These are phyloP conservation scores for Flaveria sonorensis DNA, from an alignment of 129 eudicot genomes.

Conservation along the genomic window DNA sequence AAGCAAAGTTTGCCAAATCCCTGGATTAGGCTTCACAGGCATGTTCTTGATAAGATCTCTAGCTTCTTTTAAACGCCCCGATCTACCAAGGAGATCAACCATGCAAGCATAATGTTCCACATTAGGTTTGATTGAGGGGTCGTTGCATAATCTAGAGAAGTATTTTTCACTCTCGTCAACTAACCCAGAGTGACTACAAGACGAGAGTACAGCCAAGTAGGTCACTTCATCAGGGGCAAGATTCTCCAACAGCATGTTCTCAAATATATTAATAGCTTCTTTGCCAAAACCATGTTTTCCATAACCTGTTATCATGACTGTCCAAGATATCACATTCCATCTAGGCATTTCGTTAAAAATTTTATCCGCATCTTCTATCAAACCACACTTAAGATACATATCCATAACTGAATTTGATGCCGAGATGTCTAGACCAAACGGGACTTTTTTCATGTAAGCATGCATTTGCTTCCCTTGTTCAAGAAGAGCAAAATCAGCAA, in stretches of 20 bases:
- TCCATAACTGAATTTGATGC: conserved; percentile 65
- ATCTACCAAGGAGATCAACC: conserved; percentile 89
- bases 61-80: conserved; percentile 69
- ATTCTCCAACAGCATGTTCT: conserved; percentile 47
- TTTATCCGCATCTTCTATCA: conserved; percentile 61
- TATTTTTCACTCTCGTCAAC: conserved; percentile 55
- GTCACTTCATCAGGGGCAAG: conserved; percentile 63
- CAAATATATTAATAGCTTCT: conserved; percentile 50
- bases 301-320: conserved; percentile 73
- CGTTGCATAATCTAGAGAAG: conserved; percentile 53
- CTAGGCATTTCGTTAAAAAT: conserved; percentile 50
- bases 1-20: conserved; percentile 84
- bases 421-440: conserved; percentile 53
- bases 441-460: conserved; percentile 49
- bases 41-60: conserved; percentile 58
- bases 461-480: conserved; percentile 86
- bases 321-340: conserved; percentile 60
- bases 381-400: conserved; percentile 83
- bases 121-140: conserved; percentile 40
- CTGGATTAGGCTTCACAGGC: conserved; percentile 56
- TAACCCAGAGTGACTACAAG: conserved; percentile 84
- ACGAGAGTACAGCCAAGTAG: conserved; percentile 75
- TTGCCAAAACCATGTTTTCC: conserved; percentile 74
- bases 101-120: conserved; percentile 81
- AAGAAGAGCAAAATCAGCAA: conserved; percentile 77